These are phyloP conservation scores for Puccinia hordei DNA, from an alignment of 1,284 basidiomycete species.

Conservation along the genomic window DNA sequence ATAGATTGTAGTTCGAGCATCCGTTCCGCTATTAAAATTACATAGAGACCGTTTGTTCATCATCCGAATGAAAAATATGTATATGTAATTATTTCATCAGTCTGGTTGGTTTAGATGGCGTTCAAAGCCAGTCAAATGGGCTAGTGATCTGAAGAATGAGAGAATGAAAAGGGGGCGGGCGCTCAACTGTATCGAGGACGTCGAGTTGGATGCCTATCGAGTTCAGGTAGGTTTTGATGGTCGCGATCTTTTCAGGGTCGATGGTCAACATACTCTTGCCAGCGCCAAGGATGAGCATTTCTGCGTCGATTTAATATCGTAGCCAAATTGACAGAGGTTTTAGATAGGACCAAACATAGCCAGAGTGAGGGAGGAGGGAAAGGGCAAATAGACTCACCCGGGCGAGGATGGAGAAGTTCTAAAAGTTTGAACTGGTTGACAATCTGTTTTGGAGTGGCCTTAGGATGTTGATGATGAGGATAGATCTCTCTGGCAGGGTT, in stretches of 20 bases:
- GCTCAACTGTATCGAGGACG: slow-evolving; percentile 23
- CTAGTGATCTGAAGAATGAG: background rate
- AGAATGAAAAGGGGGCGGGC: background rate
- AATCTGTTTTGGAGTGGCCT: too few relatives aligned
- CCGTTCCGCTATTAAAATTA: slow-evolving; percentile 13
- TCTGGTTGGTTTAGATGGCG: too few relatives aligned
- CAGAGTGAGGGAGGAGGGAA: background rate
- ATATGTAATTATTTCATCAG: too few relatives aligned
- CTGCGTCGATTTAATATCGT: background rate
- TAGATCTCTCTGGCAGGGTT: background rate
- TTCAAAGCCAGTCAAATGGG: background rate
- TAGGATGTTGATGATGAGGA: background rate
- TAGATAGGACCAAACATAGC: background rate
- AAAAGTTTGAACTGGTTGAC: background rate
- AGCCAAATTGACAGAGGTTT: background rate
- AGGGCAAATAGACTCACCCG: background rate
- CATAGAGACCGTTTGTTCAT: background rate
- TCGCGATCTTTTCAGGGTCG: background rate
- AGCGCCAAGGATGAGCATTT: slow-evolving; percentile 26
- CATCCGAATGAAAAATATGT: too few relatives aligned
- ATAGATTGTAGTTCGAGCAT: slow-evolving; percentile 23
- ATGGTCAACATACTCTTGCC: background rate
- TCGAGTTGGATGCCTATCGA: slow-evolving; percentile 9
- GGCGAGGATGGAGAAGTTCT: background rate
- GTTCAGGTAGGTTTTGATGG: slow-evolving; percentile 12